These are phyloP conservation scores for Parafenestella ontariensis DNA, from an alignment of 2,329 filamentous ascomycete genomes.

Conservation along the genomic window DNA sequence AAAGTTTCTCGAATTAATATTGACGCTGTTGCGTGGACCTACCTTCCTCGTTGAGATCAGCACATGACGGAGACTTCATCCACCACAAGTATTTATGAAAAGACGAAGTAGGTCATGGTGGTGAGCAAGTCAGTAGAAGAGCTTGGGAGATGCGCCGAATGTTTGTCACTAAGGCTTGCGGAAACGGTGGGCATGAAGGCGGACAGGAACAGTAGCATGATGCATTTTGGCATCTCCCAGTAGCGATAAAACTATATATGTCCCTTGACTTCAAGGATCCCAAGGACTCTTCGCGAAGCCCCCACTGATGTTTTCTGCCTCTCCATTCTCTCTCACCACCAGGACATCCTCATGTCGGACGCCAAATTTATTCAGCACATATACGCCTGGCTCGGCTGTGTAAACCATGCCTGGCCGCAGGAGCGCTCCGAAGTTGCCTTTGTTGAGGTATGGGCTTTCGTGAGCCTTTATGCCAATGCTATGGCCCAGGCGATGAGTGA, in stretches of 20 bases:
- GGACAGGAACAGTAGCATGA: too few species aligned
- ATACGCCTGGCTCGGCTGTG: conserved; percentile 69
- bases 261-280: conserved; percentile 51
- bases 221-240: too few species aligned
- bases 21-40: background rate
- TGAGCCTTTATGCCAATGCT: conserved; percentile 72
- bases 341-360: conserved; percentile 70
- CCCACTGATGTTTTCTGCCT: conserved; percentile 64
- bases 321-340: conserved; percentile 61
- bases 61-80: background rate
- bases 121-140: too few species aligned
- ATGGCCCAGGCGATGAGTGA: conserved; percentile 69
- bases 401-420: conserved; percentile 67
- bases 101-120: too few species aligned
- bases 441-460: conserved; percentile 69
- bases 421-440: conserved; percentile 60
- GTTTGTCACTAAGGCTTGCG: too few species aligned
- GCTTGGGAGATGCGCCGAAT: too few species aligned
- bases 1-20: background rate
- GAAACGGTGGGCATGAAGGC: too few species aligned
- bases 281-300: conserved; percentile 60
- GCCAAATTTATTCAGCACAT: conserved; percentile 66
- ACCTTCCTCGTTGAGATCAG: background rate
- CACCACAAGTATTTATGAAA: too few species aligned
- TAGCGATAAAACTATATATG: background rate